Base-by-base conservation (phyloP, 2,329 filamentous ascomycete species). In the Microsporum canis region DNA sequence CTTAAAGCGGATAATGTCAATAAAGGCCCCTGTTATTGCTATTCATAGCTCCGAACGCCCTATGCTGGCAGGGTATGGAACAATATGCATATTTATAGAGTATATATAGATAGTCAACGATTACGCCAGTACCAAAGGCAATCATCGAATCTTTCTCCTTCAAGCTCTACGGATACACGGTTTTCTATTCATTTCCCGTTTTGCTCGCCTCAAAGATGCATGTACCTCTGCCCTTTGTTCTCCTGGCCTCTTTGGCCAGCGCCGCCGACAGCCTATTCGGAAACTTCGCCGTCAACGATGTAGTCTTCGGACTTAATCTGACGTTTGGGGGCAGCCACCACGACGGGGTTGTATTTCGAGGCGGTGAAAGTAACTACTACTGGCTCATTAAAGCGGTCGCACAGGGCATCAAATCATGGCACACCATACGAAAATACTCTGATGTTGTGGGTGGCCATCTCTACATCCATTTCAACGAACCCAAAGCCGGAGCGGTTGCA, bases 111-210 rank as follows among this genome's bases (percentile, higher is more conserved):
- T 41, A 10, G 39, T 41, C 8, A n/a, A 41, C 14, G 14, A 41
- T 41, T 10, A 10, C 8, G 14, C 7, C 39, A 41, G 39, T 41
- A 41, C 14, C 14, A 4, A n/a, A 41, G 6, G 14, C 39, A 41
- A 10, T n/a, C 39, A 41, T 41, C 39, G 3, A n/a, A 3, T 41
- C 39, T 41, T 41, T n/a, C 8, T 41, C 39, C 39, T n/a, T 8
- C 39, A 41, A 41, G 3, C 39, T 10, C 39, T 41, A 41, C 39
- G 4, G 57, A 51, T 17, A 27, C 57, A 49, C 45, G 41, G 51
- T 45, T 43, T 60, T 34, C 49, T 43, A 53, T 53, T 53, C 59
- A 45, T 53, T 53, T 53, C 59, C 17, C 59, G 56, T 47, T 60
- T 57, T 56, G 36, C 5, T n/a, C 36, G 38, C 56, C 33, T 23